phyloP scores from a whole-genome alignment of 495 filamentous ascomycete genomes.

The Hypoxylon lienhwacheense region DNA sequence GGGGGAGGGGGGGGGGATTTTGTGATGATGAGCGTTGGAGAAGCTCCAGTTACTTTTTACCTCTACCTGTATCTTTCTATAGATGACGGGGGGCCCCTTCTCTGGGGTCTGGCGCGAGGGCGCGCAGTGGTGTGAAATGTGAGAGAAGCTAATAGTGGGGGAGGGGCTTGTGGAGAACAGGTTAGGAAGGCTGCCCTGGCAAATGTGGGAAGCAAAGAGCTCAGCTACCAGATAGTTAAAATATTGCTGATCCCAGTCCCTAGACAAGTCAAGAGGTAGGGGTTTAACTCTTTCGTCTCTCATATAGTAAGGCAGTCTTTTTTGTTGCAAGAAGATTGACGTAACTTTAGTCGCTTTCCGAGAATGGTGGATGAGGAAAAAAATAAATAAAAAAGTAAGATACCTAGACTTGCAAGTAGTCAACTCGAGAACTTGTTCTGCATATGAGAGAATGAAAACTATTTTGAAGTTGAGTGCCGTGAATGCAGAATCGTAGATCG shows the following conservation, averaged over 20 bases:
- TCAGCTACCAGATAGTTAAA: slow-evolving; percentile 9
- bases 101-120: slow-evolving; percentile 28
- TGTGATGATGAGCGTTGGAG: slow-evolving; percentile 30
- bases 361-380: too few species aligned
- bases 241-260: slow-evolving; percentile 4
- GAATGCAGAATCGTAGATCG: too few species aligned
- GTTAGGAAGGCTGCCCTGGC: slow-evolving; percentile 25
- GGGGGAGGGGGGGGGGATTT: slow-evolving; percentile 13
- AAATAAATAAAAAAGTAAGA: too few species aligned
- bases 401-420: too few species aligned
- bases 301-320: too few species aligned
- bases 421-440: too few species aligned
- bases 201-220: slow-evolving; percentile 16
- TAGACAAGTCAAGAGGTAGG: slow-evolving; percentile 1
- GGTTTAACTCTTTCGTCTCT: not conserved
- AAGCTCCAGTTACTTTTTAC: slow-evolving; percentile 34
- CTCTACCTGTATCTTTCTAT: too few species aligned
- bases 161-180: slow-evolving; percentile 30
- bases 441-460: too few species aligned
- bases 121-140: slow-evolving; percentile 26
- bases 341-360: too few species aligned
- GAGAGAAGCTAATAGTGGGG: slow-evolving; percentile 33
- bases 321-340: too few species aligned
- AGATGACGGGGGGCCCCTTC: slow-evolving; percentile 17
- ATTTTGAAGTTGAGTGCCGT: too few species aligned